A percentile compares a stretch with the other conserved stretches of the same genome.
These are phyloP conservation scores for Cucurbita moschata DNA, from an alignment of 306 rosid genomes.

Conservation along the genomic window DNA sequence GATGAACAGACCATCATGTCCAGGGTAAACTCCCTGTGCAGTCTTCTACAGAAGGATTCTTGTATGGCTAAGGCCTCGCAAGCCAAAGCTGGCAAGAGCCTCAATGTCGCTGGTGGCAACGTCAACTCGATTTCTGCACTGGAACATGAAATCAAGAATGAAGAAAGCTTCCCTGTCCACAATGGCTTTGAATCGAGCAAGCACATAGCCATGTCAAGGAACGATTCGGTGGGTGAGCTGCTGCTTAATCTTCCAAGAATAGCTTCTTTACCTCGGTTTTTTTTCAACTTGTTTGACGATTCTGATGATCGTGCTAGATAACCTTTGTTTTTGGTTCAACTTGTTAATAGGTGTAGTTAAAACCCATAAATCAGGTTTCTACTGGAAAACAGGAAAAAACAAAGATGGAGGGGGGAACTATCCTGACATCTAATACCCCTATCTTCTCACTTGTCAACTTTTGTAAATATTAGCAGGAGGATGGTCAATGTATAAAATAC, in stretches of 20 bases:
- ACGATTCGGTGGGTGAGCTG: conserved; percentile 65
- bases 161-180: conserved; percentile 8
- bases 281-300: conserved; percentile 57
- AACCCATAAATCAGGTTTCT: background rate
- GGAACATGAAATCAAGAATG: conserved; percentile 7
- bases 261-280: conserved; percentile 53
- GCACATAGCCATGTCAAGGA: conserved; percentile 57
- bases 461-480: background rate
- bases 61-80: conserved; percentile 18
- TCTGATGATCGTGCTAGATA: conserved; percentile 26
- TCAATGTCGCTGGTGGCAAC: conserved; percentile 9
- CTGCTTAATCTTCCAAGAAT: conserved; percentile 70
- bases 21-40: conserved; percentile 70
- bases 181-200: conserved; percentile 18
- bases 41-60: conserved; percentile 70
- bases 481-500: background rate
- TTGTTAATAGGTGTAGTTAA: background rate
- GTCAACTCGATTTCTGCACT: background rate
- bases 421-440: background rate
- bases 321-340: background rate
- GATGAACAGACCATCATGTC: conserved; percentile 74
- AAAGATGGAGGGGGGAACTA: background rate
- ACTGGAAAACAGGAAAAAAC: background rate
- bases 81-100: conserved; percentile 8
- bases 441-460: background rate